Evolutionary conservation across 208 protist genomes (phyloP), one percentile per base, ranked within the genome.

Genomic region (Wallacemonas sp.): DNA sequence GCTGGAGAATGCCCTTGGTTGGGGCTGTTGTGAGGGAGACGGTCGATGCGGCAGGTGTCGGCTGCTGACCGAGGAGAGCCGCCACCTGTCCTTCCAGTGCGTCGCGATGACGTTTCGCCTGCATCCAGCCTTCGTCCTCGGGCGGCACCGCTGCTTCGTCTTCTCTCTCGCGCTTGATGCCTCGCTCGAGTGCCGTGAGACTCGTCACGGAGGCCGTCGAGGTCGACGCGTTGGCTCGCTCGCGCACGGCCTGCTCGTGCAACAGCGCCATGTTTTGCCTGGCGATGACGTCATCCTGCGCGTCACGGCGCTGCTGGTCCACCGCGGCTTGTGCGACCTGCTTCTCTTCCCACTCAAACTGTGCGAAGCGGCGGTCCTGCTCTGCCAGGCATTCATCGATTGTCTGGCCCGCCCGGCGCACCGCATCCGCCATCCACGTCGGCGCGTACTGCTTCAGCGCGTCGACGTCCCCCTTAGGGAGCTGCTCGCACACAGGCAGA

Each of bases 321-420:
- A 54, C 76, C 45, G 78, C 26, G 38, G 78, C 70, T 26, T 39
- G 54, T 21, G 55, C 14, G 31, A 66, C 47, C 51, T 56, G 62
- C 21, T 78, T 70, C 55, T 93, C 83, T 47, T 90, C 75, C 46
- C 74, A 63, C 61, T 88, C 86, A 36, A 80, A 90, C 70, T 84
- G 73, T 15, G 72, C 64, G 49, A 90, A 79, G 27, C 75, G 68
- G 22, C 70, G 76, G 42, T 82, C 78, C 66, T 90, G 78, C 36
- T 83, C 72, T 8, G 59, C 75, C 27, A 87, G 49, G 59, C 56
- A 77, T 28, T 75, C 75, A 17, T 79, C 71, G 31, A 87, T 68
- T 22, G 60, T 72, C 47, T 54, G 68, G 19, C 19, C 62, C 34
- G 77, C 83, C 11, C 58, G 65, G 8, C 38, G 53, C 30, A 70